Base-by-base conservation (phyloP, 2,329 filamentous ascomycete species). In the Fusarium duplospermum region DNA sequence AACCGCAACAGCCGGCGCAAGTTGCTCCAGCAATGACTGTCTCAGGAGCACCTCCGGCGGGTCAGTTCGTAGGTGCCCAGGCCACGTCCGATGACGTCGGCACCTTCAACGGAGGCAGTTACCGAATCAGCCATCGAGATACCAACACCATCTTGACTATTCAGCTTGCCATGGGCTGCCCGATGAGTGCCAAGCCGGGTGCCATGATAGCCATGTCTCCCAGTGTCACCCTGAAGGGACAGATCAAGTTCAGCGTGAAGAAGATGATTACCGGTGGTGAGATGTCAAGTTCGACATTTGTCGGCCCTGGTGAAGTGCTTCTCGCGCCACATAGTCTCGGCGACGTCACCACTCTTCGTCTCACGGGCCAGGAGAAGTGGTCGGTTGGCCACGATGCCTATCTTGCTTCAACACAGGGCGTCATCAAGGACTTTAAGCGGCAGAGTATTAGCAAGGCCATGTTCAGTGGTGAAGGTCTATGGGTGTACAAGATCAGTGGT, bases 41-140 rank as follows among this genome's bases (percentile, higher is more conserved):
- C 22, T 80, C 80, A 13, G 82, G 82, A 31, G 86, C 84, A 5
- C 86, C 84, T 13, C 79, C 83, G 8, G 82, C 84, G 18, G 82
- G 84, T 35, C 88, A 93, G 66, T 95, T 96, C 73, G 81, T 87
- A 7, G 93, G 93, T 33, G 90, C 89, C 0, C 71, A 67, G 38
- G 85, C 92, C 1, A 88, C 89, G 1, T 86, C 90, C 33, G 96
- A 98, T 82, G 95, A 98, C 76, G 90, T 97, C 2, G 96, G 96
- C n/a, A 96, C 93, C 0, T 99, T 98, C 86, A 98, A 98, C 81
- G 96, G 96, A 18, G 96, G 96, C 14, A 96, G 93, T 80, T 99
- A 96, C 81, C 89, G 96, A 50, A 95, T 98, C 80, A 96, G 94
- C 79, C 96, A 99, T 80, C 89, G 96, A 24, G 95, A 98, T 82